A percentile compares a stretch with the other conserved stretches of the same genome.
Evolutionary conservation across 768 basidiomycete species (phyloP).

Genomic region (Lanmaoa pseudosensibilis): DNA sequence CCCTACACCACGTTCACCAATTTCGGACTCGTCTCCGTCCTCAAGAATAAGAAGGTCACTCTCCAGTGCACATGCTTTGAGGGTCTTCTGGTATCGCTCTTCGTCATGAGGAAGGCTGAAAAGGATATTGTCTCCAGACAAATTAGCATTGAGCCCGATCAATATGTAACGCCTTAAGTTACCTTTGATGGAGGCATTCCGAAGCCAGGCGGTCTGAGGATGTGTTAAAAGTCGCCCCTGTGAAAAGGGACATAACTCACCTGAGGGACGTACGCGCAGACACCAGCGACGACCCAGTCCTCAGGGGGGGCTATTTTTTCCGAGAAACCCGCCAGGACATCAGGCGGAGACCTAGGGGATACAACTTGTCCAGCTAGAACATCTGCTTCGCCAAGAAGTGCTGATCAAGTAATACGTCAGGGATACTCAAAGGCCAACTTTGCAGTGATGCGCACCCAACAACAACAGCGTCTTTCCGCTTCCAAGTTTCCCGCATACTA

Average conservation of each 20-base stretch:
- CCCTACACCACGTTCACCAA: conserved; percentile 78
- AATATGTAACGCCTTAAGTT: neutral
- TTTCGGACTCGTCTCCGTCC: conserved; percentile 86
- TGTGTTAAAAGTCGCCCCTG: conserved; percentile 3
- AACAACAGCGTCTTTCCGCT: conserved; percentile 86
- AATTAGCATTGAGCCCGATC: conserved; percentile 40
- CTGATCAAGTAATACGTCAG: conserved; percentile 34
- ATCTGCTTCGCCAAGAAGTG: conserved; percentile 62
- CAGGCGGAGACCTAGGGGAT: conserved; percentile 83
- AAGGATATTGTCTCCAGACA: conserved; percentile 61
- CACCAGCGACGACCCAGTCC: conserved; percentile 74
- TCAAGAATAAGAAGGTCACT: conserved; percentile 80
- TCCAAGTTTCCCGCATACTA: conserved; percentile 88
- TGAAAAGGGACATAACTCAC: conserved; percentile 31
- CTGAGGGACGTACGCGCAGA: conserved; percentile 88
- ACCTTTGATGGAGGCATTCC: conserved; percentile 58
- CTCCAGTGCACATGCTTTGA: conserved; percentile 74
- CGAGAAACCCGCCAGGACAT: conserved; percentile 65
- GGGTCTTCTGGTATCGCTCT: conserved; percentile 71
- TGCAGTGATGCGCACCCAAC: conserved; percentile 42
- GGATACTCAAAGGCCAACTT: neutral
- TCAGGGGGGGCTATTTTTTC: conserved; percentile 44
- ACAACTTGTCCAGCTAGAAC: conserved; percentile 75
- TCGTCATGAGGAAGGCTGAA: conserved; percentile 76
- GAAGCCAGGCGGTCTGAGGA: conserved; percentile 60